Conservation (phyloP, 257 asterid genomes). For the Solanum medicagineum region DNA sequence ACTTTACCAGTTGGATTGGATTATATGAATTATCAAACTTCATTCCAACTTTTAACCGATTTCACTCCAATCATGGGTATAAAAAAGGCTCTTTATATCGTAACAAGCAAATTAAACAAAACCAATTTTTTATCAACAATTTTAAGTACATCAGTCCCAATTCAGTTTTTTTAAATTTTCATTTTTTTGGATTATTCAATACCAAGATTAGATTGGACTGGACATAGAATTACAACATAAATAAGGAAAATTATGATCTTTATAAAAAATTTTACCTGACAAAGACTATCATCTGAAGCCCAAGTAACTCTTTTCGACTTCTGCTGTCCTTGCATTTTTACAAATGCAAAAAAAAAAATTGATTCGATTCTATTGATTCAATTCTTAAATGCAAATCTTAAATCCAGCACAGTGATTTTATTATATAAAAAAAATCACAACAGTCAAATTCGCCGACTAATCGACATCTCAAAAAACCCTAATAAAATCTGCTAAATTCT, state of each 20-base stretch:
- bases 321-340: conserved; percentile 80
- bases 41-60: not conserved
- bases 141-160: not conserved
- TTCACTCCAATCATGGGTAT: not conserved
- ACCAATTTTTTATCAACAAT: not conserved
- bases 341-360: conserved; percentile 10
- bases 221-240: not conserved
- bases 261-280: conserved; percentile 63
- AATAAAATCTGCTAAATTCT: too few relatives aligned
- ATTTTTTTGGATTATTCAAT: not conserved
- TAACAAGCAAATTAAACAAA: not conserved
- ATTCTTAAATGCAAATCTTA: too few relatives aligned
- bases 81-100: not conserved
- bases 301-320: conserved; percentile 84
- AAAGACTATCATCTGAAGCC: conserved; percentile 91
- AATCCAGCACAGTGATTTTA: too few relatives aligned
- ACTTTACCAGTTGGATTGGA: not conserved
- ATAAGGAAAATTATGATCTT: conserved; percentile 4
- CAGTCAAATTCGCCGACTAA: too few relatives aligned
- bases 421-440: too few relatives aligned
- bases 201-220: not conserved
- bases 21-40: not conserved
- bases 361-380: not conserved
- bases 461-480: too few relatives aligned
- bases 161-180: not conserved